Evolutionary conservation across 2,329 filamentous ascomycete species (phyloP).

Genomic region (Herpotrichia juniperi): DNA sequence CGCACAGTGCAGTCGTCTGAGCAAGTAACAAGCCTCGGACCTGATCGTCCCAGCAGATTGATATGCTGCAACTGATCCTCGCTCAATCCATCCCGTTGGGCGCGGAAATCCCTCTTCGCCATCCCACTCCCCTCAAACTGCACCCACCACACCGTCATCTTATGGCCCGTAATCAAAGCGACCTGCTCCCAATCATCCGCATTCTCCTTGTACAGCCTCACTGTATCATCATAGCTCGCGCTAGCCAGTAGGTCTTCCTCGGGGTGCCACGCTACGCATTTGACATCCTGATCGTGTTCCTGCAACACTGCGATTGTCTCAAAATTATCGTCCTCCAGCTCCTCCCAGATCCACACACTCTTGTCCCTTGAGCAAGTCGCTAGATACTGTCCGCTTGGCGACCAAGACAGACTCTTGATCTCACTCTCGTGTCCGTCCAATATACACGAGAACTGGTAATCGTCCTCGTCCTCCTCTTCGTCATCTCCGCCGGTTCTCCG

Average conservation of each 20-base stretch:
- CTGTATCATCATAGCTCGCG: conserved; percentile 92
- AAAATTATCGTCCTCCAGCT: conserved; percentile 92
- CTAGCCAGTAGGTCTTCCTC: conserved; percentile 80
- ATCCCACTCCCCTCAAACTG: conserved; percentile 64
- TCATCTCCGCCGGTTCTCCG: conserved; percentile 32
- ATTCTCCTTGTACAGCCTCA: conserved; percentile 88
- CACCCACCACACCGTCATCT: conserved; percentile 87
- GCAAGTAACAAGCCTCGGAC: conserved; percentile 74
- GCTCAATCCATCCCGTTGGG: conserved; percentile 27
- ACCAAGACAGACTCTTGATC: conserved; percentile 81
- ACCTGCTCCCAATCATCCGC: conserved; percentile 94
- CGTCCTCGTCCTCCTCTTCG: conserved; percentile 69
- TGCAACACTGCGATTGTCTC: conserved; percentile 94
- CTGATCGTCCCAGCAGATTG: conserved; percentile 47
- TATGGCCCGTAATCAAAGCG: conserved; percentile 78
- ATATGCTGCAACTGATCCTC: conserved; percentile 44
- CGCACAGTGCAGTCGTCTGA: conserved; percentile 83
- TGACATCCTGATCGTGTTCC: conserved; percentile 95
- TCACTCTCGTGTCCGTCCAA: conserved; percentile 96
- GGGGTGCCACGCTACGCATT: conserved; percentile 91
- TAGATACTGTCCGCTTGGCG: conserved; percentile 75
- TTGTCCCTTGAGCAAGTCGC: conserved; percentile 94
- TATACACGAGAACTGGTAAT: conserved; percentile 92
- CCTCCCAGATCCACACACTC: conserved; percentile 98
- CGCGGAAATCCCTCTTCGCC: conserved; percentile 30